Conservation (phyloP, 257 asterid genomes). For the Coffea canephora region DNA sequence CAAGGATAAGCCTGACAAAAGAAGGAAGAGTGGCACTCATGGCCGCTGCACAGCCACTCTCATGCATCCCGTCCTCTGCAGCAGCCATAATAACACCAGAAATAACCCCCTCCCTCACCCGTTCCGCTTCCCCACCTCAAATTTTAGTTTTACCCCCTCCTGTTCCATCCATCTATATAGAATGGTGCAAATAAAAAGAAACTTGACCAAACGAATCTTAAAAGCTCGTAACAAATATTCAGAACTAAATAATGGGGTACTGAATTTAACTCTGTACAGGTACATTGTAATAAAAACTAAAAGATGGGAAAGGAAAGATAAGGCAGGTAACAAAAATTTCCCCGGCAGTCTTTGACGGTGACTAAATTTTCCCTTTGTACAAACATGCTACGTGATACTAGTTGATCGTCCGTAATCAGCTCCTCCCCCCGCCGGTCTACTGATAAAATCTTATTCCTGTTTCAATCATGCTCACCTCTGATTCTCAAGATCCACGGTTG, state of each 20-base stretch:
- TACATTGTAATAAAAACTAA: conserved; percentile 19
- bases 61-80: background rate
- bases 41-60: background rate
- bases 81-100: background rate
- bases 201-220: conserved; percentile 34
- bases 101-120: background rate
- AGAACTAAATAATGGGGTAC: conserved; percentile 21
- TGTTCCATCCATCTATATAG: conserved; percentile 1
- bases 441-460: conserved; percentile 13
- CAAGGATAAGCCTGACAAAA: conserved; percentile 53
- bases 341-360: conserved; percentile 14
- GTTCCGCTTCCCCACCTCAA: conserved; percentile 9
- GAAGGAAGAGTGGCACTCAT: conserved; percentile 26
- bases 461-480: background rate
- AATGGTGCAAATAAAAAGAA: conserved; percentile 7
- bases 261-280: conserved; percentile 40
- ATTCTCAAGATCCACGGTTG: conserved; percentile 3
- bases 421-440: conserved; percentile 46
- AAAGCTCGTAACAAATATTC: conserved; percentile 5
- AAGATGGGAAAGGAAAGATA: background rate
- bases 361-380: conserved; percentile 13
- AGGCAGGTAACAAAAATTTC: conserved; percentile 53
- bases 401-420: conserved; percentile 32
- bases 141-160: background rate
- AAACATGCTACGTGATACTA: conserved; percentile 6